Conservation (phyloP, 441 rosid genomes). For the Eruca vesicaria region DNA sequence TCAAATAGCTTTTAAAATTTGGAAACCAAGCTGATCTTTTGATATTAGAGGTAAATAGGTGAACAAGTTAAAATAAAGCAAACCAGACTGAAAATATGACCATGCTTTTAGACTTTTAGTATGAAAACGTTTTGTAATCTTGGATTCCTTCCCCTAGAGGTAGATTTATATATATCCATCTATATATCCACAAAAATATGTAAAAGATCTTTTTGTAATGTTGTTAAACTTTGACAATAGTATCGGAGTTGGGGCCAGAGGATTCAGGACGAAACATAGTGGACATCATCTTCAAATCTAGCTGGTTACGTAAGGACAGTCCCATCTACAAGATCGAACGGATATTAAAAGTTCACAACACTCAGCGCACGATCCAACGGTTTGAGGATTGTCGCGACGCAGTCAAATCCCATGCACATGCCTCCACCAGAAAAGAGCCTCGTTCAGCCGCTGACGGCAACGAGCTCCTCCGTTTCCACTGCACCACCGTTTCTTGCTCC, state of each 20-base stretch:
- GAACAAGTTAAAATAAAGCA: not conserved
- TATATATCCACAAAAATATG: not conserved
- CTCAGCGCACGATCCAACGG: conserved; percentile 89
- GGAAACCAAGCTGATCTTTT: not conserved
- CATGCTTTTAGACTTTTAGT: not conserved
- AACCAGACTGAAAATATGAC: conserved; percentile 5
- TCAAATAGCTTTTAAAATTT: not conserved
- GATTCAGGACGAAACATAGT: conserved; percentile 91
- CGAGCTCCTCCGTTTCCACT: conserved; percentile 88
- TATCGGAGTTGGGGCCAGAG: conserved; percentile 83
- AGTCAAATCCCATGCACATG: conserved; percentile 72
- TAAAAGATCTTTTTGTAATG: conserved; percentile 7
- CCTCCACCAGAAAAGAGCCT: conserved; percentile 60
- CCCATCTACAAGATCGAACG: conserved; percentile 81
- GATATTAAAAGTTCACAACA: conserved; percentile 86
- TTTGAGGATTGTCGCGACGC: conserved; percentile 89
- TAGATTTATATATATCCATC: not conserved
- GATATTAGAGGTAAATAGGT: not conserved
- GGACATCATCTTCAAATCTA: conserved; percentile 92
- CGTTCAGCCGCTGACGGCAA: conserved; percentile 95
- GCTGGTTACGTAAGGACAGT: conserved; percentile 86
- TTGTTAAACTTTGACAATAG: conserved; percentile 34
- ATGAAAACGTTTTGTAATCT: not conserved
- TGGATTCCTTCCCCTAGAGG: conserved; percentile 5
- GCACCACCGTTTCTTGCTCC: conserved; percentile 66